Conservation (phyloP, 768 basidiomycete genomes). For the Pleurotus citrinopileatus region DNA sequence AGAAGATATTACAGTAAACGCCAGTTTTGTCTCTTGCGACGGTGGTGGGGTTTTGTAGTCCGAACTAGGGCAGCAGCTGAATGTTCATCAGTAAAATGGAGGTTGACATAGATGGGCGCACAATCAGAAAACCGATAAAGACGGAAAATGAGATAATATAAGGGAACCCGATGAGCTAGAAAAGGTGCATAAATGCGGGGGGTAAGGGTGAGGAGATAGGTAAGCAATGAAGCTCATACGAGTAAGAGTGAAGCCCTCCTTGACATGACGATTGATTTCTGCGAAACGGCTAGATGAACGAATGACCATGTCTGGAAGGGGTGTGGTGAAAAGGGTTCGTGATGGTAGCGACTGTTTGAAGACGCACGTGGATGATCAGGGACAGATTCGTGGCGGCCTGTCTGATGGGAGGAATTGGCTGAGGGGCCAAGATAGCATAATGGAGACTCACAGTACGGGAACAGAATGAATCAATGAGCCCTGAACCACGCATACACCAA, state of each 20-base stretch:
- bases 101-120: too few relatives aligned
- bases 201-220: not conserved
- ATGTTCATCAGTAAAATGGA: too few relatives aligned
- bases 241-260: not conserved
- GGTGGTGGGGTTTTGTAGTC: not conserved
- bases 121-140: not conserved
- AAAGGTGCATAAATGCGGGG: not conserved
- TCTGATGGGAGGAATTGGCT: not conserved
- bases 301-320: not conserved
- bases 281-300: too few relatives aligned
- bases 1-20: not conserved
- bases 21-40: not conserved
- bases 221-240: not conserved
- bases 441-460: conserved; percentile 26
- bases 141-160: not conserved
- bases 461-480: conserved; percentile 31
- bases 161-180: not conserved
- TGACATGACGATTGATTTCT: not conserved
- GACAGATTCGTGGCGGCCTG: conserved; percentile 3
- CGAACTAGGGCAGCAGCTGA: too few relatives aligned
- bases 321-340: too few relatives aligned
- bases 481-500: conserved; percentile 26
- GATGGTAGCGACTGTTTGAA: not conserved
- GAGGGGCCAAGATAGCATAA: not conserved
- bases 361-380: not conserved